These are phyloP conservation scores for Neonectria magnoliae DNA, from an alignment of 2,329 filamentous ascomycete species.

Conservation along the genomic window DNA sequence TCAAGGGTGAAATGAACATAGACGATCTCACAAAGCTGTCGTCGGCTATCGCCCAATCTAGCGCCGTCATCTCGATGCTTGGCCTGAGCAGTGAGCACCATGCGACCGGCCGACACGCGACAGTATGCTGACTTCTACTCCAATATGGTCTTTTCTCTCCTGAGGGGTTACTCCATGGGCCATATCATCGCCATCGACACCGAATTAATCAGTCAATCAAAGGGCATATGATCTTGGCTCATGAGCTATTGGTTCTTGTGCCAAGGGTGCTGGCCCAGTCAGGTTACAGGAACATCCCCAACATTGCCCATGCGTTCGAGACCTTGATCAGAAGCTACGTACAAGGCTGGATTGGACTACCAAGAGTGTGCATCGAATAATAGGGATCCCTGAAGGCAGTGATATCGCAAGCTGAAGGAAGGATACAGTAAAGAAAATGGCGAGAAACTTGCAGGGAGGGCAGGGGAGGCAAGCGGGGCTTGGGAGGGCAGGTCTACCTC, in stretches of 20 bases:
- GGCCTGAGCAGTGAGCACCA: not conserved
- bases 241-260: not conserved
- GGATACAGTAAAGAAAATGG: not conserved
- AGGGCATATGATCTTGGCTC: slow-evolving; percentile 4
- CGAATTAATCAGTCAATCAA: slow-evolving; percentile 2
- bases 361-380: not conserved
- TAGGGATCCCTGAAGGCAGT: not conserved
- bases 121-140: slow-evolving; percentile 4
- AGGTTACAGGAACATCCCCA: slow-evolving; percentile 6
- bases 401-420: slow-evolving; percentile 4
- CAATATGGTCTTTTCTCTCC: not conserved
- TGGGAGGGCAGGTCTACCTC: slow-evolving; percentile 2
- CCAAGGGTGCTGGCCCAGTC: not conserved
- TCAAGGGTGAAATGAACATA: slow-evolving; percentile 1
- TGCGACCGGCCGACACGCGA: not conserved
- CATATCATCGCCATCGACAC: slow-evolving; percentile 9
- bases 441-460: slow-evolving; percentile 2
- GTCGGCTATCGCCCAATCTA: slow-evolving; percentile 5
- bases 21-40: not conserved
- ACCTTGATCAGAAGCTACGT: not conserved
- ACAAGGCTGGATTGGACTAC: slow-evolving; percentile 9
- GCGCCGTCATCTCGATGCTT: slow-evolving; percentile 5
- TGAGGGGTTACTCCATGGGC: not conserved
- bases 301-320: slow-evolving; percentile 6
- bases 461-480: no score